Conservation (phyloP, 495 filamentous ascomycete species). For the Aspergillus funiculosus region DNA sequence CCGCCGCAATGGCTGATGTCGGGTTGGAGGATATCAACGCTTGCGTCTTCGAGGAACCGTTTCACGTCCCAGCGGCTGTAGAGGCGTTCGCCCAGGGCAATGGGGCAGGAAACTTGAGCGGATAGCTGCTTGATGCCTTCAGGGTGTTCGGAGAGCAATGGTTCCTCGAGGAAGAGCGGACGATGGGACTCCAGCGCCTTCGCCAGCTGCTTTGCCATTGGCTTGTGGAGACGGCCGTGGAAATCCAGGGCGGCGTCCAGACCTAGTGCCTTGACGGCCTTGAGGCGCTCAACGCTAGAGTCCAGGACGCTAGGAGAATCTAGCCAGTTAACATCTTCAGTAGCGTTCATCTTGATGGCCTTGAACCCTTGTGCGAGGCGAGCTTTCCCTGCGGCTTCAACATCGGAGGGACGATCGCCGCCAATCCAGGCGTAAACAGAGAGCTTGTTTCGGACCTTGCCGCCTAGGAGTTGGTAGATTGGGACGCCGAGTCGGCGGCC, state of each 20-base stretch:
- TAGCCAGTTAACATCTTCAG: conserved; percentile 72
- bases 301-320: conserved; percentile 63
- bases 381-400: conserved; percentile 54
- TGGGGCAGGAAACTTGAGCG: conserved; percentile 56
- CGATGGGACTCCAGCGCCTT: conserved; percentile 62
- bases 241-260: conserved; percentile 73
- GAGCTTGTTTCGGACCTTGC: conserved; percentile 65
- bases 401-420: conserved; percentile 68
- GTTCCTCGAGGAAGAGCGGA: conserved; percentile 79
- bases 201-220: conserved; percentile 75
- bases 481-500: conserved; percentile 54
- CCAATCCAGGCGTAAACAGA: conserved; percentile 79
- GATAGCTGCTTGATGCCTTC: conserved; percentile 63
- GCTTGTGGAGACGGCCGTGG: conserved; percentile 72
- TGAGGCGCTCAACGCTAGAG: conserved; percentile 61
- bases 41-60: conserved; percentile 61
- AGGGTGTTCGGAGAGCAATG: conserved; percentile 64
- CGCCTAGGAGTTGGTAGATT: conserved; percentile 66
- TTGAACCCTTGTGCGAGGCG: conserved; percentile 67
- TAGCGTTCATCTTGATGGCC: conserved; percentile 77
- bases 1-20: conserved; percentile 74
- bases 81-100: conserved; percentile 71
- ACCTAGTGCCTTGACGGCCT: conserved; percentile 62
- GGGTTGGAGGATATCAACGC: conserved; percentile 70
- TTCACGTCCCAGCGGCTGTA: conserved; percentile 73